Conservation (phyloP, 2,329 filamentous ascomycete species). For the Byssothecium circinans region DNA sequence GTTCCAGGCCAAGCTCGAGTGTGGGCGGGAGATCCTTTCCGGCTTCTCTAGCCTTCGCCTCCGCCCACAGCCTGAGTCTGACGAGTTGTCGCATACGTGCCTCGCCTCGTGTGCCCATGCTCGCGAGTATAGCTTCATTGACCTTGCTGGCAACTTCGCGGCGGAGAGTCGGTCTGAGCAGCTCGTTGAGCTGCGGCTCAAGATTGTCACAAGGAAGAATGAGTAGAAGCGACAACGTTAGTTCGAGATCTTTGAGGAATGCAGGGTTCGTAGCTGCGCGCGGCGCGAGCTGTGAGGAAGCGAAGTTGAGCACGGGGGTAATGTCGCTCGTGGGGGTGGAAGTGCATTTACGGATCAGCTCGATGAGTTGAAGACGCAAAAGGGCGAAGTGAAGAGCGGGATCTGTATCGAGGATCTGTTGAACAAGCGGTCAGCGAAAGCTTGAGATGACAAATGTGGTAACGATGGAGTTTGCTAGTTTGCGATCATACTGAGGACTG, state of each 20-base stretch:
- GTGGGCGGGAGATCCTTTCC: conserved; percentile 46
- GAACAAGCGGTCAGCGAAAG: conserved; percentile 24
- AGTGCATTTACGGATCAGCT: conserved; percentile 81
- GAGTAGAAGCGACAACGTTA: conserved; percentile 88
- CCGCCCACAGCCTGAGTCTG: conserved; percentile 82
- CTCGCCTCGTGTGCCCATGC: conserved; percentile 72
- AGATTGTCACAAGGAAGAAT: conserved; percentile 77
- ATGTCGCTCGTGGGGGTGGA: conserved; percentile 70
- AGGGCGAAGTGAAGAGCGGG: conserved; percentile 85
- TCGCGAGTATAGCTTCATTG: conserved; percentile 82
- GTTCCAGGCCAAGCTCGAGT: conserved; percentile 49
- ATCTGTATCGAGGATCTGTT: conserved; percentile 82
- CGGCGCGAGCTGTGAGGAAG: conserved; percentile 82
- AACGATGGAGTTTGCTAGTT: conserved; percentile 11
- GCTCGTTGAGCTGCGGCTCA: conserved; percentile 70
- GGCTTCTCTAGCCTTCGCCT: conserved; percentile 59
- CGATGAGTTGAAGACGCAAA: conserved; percentile 86
- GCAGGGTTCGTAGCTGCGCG: conserved; percentile 78
- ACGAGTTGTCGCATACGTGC: conserved; percentile 81
- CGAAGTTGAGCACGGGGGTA: conserved; percentile 79
- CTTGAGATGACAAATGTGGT: conserved; percentile 10
- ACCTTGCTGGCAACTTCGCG: conserved; percentile 83
- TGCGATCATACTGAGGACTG: conserved; percentile 80
- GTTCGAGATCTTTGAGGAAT: conserved; percentile 85
- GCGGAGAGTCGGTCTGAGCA: conserved; percentile 79